Base-by-base conservation (phyloP, 2,329 filamentous ascomycete species). In the Ascosphaera apis region DNA sequence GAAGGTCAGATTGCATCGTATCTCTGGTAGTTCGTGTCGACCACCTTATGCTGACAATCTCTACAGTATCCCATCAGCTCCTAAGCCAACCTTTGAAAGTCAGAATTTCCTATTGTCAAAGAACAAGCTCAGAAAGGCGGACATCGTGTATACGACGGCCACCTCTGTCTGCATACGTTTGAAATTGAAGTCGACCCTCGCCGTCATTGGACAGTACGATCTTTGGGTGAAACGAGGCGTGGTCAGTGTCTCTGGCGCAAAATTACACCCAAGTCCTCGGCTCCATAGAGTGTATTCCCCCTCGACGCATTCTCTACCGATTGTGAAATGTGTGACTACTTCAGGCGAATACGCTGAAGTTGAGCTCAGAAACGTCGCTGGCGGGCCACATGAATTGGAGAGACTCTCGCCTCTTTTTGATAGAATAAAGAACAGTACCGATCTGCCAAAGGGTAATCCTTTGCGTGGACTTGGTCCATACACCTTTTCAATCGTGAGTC, bases 231-330 rank as follows among this genome's bases (percentile, higher is more conserved):
- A 62, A 32, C 55, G 59, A 44, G 70, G 69, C 9, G 57, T 66
- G 17, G 51, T 72, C 23, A 65, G 61, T 34, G 47, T 73, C 34
- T 65, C 68, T 47, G 70, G 70, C 23, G 67, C 68, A n/a, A 65
- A 66, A 30, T 43, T 74, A 7, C 56, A 60, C 37, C 56, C 63
- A 9, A 57, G 58, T 2, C 45, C 55, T 5, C 44, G 44, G 9
- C 33, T 53, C 1, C 58, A 64, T 43, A 54, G 63, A 38, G 58
- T 69, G 5, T 69, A 60, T 49, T 66, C 67, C 3, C 63, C 68
- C 8, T 63, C 60, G 11, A 69, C 63, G 4, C 64, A 69, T 45
- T 66, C 68, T 5, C 53, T 74, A 9, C 64, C 65, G 2, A 53
- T 62, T 6, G 63, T 75, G 12, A 56, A 56, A 40, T 59, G 54